Percentiles rank a stretch among this genome's conserved stretches.
Conservation (phyloP, 352 stramenopile species). For the Globisporangium lucens region DNA sequence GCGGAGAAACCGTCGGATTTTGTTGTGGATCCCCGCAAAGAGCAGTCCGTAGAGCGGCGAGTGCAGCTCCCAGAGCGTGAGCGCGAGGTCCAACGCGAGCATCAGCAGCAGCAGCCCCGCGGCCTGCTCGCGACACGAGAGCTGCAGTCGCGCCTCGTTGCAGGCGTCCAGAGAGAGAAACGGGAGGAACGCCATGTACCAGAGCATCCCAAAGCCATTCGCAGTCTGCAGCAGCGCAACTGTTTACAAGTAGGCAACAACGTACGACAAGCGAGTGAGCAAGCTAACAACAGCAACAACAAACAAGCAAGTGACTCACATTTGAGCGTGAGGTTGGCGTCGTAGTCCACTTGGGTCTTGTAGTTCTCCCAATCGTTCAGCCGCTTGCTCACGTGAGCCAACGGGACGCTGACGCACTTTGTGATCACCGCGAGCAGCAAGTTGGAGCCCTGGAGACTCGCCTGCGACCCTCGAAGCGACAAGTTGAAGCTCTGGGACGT, state of each 20-base stretch:
- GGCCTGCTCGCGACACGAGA: slow-evolving; percentile 46
- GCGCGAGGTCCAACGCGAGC: slow-evolving; percentile 30
- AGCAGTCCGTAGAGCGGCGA: slow-evolving; percentile 26
- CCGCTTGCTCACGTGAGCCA: slow-evolving; percentile 22
- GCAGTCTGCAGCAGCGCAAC: slow-evolving; percentile 56
- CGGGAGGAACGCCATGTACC: slow-evolving; percentile 49
- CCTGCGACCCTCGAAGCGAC: slow-evolving; percentile 14
- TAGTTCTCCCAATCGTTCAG: slow-evolving; percentile 79
- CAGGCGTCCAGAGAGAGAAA: slow-evolving; percentile 27
- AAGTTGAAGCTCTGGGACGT: slow-evolving; percentile 29
- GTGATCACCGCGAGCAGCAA: slow-evolving; percentile 39
- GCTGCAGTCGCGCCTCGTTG: slow-evolving; percentile 7
- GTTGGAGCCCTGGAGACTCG: slow-evolving; percentile 31
- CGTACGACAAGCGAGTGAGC: background rate
- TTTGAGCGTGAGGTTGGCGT: slow-evolving; percentile 76
- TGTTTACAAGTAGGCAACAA: slow-evolving; percentile 15
- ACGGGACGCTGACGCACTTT: slow-evolving; percentile 28
- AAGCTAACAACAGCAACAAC: background rate
- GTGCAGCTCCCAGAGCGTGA: slow-evolving; percentile 40
- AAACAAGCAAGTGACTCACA: slow-evolving; percentile 26
- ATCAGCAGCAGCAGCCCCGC: slow-evolving; percentile 45
- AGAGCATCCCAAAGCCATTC: slow-evolving; percentile 58
- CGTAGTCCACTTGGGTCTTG: slow-evolving; percentile 56
- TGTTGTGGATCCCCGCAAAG: slow-evolving; percentile 5
- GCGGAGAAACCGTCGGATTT: background rate